Base-by-base conservation (phyloP, 768 basidiomycete species). In the Neoboletus magnificus region DNA sequence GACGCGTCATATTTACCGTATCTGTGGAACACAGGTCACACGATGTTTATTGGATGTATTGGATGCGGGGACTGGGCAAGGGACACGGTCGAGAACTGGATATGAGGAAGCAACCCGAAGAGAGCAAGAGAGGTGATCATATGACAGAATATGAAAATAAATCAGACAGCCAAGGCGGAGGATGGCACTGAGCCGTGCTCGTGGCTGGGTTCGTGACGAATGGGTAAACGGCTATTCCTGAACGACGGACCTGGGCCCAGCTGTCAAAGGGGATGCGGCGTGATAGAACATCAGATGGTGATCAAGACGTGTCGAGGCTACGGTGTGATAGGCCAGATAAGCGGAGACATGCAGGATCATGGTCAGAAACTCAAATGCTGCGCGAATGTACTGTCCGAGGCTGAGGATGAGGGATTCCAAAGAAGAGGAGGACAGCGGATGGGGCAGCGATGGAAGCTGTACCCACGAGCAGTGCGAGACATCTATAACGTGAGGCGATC, bases 401-500 rank as follows among this genome's bases (percentile, higher is more conserved):
- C 2, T 43, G 42, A 9, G 15, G 23, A 25, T 5, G 25, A 56
- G 41, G 55, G 13, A 50, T 51, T 25, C 51, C 59, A 52, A 39
- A 43, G 36, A 32, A 35, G 54, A 50, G 42, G 58, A 36, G 11
- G 46, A 33, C 40, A 23, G 56, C 13, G 18, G 44, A 30, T 9
- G 32, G 45, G 18, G 41, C 47, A 35, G 53, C 40, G 18, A 12
- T 20, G 43, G n/a, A 57, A 46, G 41, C 49, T 48, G 54, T 54
- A 50, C 27, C 37, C 33, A n/a, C 9, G 57, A 43, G 58, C 41
- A n/a, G 47, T 52, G 50, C 37, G 32, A 48, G 25, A 23, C 10
- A 46, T 20, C 16, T n/a, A 3, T 32, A 42, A 48, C 61, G 64
- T 46, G 65, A 66, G 61, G 62, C 39, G 54, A 66, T 64, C 54